Base-by-base conservation (phyloP, 1,284 basidiomycete genomes). In the Phellopilus nigrolimitatus region DNA sequence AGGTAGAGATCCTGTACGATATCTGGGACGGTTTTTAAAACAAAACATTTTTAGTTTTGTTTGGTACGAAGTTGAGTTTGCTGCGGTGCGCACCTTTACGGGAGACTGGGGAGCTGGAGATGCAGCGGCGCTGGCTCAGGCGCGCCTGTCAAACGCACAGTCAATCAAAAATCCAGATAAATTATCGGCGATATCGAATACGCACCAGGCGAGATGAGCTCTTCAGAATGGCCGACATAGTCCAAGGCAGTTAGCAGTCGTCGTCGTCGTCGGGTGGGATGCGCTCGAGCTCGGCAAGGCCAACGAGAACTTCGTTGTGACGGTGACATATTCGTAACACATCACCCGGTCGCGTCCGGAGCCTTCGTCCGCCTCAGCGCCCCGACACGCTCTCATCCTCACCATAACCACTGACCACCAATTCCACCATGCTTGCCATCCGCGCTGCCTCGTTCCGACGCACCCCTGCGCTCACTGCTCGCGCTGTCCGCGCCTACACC, bases 1-100 rank as follows among this genome's bases (percentile, higher is more conserved):
- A 97, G 64, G 73, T 97, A 97, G 52, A 95, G 68, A 61, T 97
- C 92, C 79, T 95, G 91, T 53, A 97, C 78, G 63, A 95, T 74
- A 75, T 97, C 94, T 95, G 64, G n/a, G n/a, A n/a, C n/a, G n/a
- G n/a, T n/a, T n/a, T n/a, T n/a, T n/a, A n/a, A n/a, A n/a, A n/a
- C n/a, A n/a, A n/a, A n/a, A n/a, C n/a, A n/a, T n/a, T n/a, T n/a
- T n/a, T n/a, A n/a, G n/a, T n/a, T 22, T 46, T 3, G 2, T 22
- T 49, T 44, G 49, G 37, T 7, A 12, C 25, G n/a, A 33, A 38
- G 47, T 13, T 17, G 30, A 8, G 8, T 38, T 27, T 17, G n/a
- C n/a, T 21, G 42, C 40, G 13, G 10, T 10, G 71, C 76, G 47
- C 63, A 87, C 88, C 87, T 75, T 82, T 87, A 70, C 83, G 84